Base-by-base conservation (phyloP, 2,329 filamentous ascomycete species). In the Lithohypha guttulata region DNA sequence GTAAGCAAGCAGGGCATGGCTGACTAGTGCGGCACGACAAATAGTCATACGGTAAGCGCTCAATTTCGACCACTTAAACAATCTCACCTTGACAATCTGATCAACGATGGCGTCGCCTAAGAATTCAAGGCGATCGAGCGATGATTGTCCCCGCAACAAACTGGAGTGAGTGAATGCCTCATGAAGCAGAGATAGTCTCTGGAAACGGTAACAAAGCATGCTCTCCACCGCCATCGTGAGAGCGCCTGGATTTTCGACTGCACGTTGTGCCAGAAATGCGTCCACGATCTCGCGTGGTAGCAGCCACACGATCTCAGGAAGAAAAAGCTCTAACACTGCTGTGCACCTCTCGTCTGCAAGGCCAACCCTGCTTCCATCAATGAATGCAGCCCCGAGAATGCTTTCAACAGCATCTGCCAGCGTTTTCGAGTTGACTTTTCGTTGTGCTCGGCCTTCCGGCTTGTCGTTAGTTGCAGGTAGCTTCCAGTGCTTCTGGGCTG, bases 391-490 rank as follows among this genome's bases (percentile, higher is more conserved):
- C 1, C 85, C 89, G 14, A 95, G 79, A 0, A 95, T 65, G 0
- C 87, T 75, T 55, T 96, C 89, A 0, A 94, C 71, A 0, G 95
- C 79, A 52, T 96, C 89, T 3, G 89, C 89, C 6, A 95, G 70
- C 0, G 75, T 75, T 55, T 96, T 96, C 1, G 77, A 81, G 0
- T 84, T 81, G 21, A 86, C 54, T 10, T 55, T 52, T 4, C 67
- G 59, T 31, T 51, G 59, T 44, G 23, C 50, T 1, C 22, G 21
- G 14, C 6, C 20, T 13, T 21, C 26, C 1, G 46, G 37, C 6
- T 39, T 30, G 39, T 32, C 11, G 14, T 10, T 10, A 8, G 10
- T 18, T 26, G 29, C 19, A 20, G 35, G 22, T 8, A 46, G 32
- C 10, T 71, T 59, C 89, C 89, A 96, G 52, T 80, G 82, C 1